phyloP scores from a whole-genome alignment of 345 rosid species.

The Cardiospermum halicacabum region DNA sequence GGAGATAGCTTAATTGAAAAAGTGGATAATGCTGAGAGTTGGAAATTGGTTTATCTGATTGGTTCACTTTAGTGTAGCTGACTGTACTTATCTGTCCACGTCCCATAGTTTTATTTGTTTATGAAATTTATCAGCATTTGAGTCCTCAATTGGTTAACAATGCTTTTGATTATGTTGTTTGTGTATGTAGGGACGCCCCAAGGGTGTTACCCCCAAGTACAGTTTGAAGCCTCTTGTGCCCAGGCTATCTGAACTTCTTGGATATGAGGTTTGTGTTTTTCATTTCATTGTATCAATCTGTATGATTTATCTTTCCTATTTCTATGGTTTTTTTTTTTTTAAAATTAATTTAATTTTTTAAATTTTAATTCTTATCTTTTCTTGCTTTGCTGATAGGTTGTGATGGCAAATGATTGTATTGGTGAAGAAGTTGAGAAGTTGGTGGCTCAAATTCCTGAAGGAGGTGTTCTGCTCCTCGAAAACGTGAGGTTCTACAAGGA shows the following conservation, averaged over 20 bases:
- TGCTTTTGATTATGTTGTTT: not conserved
- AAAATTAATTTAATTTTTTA: not conserved
- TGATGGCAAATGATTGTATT: conserved; percentile 78
- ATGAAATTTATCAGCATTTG: not conserved
- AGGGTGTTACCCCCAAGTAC: conserved; percentile 92
- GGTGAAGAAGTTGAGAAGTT: conserved; percentile 73
- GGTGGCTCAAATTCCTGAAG: conserved; percentile 63
- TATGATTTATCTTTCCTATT: no score
- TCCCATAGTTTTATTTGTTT: not conserved
- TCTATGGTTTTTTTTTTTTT: not conserved
- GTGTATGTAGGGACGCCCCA: conserved; percentile 80
- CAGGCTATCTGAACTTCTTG: conserved; percentile 84
- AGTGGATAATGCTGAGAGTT: no score
- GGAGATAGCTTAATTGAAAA: not conserved
- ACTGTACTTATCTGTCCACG: not conserved
- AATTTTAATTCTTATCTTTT: not conserved
- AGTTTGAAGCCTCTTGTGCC: conserved; percentile 95
- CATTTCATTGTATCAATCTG: not conserved
- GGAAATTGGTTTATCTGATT: not conserved
- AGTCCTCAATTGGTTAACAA: not conserved
- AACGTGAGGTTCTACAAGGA: conserved; percentile 90
- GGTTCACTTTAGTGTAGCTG: no score
- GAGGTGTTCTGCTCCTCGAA: conserved; percentile 82
- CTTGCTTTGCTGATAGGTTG: conserved; percentile 39
- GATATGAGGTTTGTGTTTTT: conserved; percentile 45